A percentile compares a stretch with the other conserved stretches of the same genome.
phyloP scores from a whole-genome alignment of 148 eudicot genomes.

The Mesembryanthemum crystallinum region DNA sequence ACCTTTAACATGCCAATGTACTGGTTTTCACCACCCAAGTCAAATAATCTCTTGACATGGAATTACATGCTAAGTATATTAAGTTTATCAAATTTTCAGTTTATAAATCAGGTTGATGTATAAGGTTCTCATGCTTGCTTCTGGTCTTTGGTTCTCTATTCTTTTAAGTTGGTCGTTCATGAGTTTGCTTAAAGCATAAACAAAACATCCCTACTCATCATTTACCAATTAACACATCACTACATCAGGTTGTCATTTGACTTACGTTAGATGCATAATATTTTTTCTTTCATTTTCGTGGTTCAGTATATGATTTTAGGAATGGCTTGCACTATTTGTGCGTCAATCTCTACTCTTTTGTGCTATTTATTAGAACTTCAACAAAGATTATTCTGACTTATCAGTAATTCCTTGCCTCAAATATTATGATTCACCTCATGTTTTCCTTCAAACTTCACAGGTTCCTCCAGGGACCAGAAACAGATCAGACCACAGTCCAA shows the following conservation, averaged over 20 bases:
- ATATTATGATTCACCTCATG: constrained; percentile 2
- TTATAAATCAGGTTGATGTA: no score
- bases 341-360: not conserved
- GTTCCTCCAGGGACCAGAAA: constrained; percentile 99
- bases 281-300: not conserved
- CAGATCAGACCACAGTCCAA: constrained; percentile 85
- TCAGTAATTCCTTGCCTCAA: constrained; percentile 4
- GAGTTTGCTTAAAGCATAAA: no score
- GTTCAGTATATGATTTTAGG: no score
- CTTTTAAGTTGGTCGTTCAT: no score
- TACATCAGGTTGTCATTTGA: not conserved
- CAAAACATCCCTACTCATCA: not conserved
- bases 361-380: not conserved
- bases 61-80: no score
- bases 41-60: no score
- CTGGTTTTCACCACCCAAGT: not conserved
- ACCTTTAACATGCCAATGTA: not conserved
- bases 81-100: no score
- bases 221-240: not conserved
- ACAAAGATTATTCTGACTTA: not conserved
- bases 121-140: no score
- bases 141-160: no score
- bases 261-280: constrained; percentile 5
- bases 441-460: constrained; percentile 37
- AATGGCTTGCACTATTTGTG: not conserved